phyloP scores from a whole-genome alignment of 2,329 filamentous ascomycete species.

The Capronia americana region DNA sequence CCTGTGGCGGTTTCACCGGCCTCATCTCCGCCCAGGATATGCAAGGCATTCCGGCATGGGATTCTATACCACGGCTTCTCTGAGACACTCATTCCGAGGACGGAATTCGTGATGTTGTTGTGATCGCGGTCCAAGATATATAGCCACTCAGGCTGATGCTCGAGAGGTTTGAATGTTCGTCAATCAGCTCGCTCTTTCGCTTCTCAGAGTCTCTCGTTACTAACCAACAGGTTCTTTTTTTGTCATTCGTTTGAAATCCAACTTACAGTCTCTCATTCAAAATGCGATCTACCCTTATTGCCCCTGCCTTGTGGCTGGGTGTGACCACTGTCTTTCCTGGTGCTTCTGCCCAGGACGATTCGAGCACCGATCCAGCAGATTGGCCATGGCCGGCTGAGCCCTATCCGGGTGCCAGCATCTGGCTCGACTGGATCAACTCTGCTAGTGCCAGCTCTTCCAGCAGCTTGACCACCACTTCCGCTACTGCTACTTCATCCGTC shows the following conservation, averaged over 20 bases:
- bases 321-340: constrained; percentile 26
- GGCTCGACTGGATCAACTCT: constrained; percentile 29
- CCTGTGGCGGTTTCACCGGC: constrained; percentile 3
- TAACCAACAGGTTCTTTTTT: constrained; percentile 2
- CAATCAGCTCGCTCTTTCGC: constrained; percentile 27
- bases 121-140: constrained; percentile 20
- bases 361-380: constrained; percentile 7
- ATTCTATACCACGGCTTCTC: constrained; percentile 22
- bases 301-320: constrained; percentile 30
- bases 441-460: constrained; percentile 3
- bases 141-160: constrained; percentile 8
- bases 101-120: constrained; percentile 8
- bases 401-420: constrained; percentile 22
- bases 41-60: constrained; percentile 26
- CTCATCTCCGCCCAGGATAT: constrained; percentile 18
- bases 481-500: constrained; percentile 1
- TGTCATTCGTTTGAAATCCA: constrained; percentile 31
- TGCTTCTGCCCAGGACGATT: constrained; percentile 18
- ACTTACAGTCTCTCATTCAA: constrained; percentile 13
- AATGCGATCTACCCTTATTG: constrained; percentile 34
- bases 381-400: constrained; percentile 21
- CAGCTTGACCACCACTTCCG: constrained; percentile 4
- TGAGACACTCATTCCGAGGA: constrained; percentile 27
- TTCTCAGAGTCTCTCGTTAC: constrained; percentile 27
- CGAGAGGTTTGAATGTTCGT: background rate